phyloP scores from a whole-genome alignment of 257 asterid species.

The Handroanthus guayacan region DNA sequence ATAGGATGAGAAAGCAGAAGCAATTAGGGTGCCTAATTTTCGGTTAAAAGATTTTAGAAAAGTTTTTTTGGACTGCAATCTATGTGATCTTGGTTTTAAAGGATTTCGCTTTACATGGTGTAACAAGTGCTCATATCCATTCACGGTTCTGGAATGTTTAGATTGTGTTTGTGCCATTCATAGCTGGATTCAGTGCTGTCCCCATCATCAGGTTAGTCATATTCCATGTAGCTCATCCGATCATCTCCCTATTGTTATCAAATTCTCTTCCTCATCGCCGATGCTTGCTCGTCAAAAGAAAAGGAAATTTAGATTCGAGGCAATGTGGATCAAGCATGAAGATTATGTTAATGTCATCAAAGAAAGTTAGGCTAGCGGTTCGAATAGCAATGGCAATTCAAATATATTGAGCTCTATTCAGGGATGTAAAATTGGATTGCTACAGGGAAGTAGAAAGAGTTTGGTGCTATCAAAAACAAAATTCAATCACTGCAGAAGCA shows the following conservation, averaged over 20 bases:
- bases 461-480: no score
- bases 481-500: no score
- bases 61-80: neutral
- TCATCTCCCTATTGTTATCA: neutral
- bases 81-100: neutral
- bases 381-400: no score
- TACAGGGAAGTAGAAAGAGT: no score
- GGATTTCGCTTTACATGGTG: neutral
- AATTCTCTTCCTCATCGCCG: no score
- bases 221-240: neutral
- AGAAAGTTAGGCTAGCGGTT: no score
- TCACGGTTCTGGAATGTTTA: neutral
- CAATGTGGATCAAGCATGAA: no score
- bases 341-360: no score
- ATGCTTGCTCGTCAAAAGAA: neutral
- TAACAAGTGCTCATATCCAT: neutral
- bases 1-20: neutral
- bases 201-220: neutral
- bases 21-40: rapidly evolving
- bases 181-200: neutral
- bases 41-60: neutral
- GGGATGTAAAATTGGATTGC: no score
- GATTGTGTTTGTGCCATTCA: neutral
- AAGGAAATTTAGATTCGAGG: neutral
- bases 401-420: no score